phyloP scores from a whole-genome alignment of 176 grass and related monocot species.

The Oryza meyeriana region DNA sequence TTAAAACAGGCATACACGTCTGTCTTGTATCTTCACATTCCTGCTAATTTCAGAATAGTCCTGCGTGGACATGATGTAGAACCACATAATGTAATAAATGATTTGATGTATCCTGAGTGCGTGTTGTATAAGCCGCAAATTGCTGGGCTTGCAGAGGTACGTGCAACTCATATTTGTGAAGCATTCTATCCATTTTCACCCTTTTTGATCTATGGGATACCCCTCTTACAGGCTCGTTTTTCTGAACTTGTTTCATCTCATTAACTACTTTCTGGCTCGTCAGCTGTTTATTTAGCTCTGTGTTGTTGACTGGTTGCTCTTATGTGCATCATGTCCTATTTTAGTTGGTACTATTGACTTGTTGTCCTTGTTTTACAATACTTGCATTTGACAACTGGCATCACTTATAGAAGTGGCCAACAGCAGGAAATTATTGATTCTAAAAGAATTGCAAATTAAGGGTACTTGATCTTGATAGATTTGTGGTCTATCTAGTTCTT shows the following conservation, averaged over 20 bases:
- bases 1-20: conserved; percentile 87
- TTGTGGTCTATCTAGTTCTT: conserved; percentile 13
- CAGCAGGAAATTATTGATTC: not conserved
- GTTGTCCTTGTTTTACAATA: not conserved
- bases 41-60: conserved; percentile 79
- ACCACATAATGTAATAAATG: conserved; percentile 69
- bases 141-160: conserved; percentile 64
- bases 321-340: not conserved
- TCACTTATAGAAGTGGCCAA: not conserved
- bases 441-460: conserved; percentile 3
- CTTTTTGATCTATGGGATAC: conserved; percentile 5
- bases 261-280: not conserved
- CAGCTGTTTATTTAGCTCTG: not conserved
- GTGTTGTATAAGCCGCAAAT: conserved; percentile 88
- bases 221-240: not conserved
- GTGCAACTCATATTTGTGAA: conserved; percentile 22
- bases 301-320: not conserved
- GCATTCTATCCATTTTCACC: conserved; percentile 7
- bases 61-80: conserved; percentile 68
- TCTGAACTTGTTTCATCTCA: not conserved
- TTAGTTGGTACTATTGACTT: not conserved
- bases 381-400: not conserved
- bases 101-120: conserved; percentile 90
- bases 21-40: conserved; percentile 84
- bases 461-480: not conserved